Evolutionary conservation across 2,329 filamentous ascomycete genomes (phyloP).

Genomic region (Rhynchosporium agropyri): DNA sequence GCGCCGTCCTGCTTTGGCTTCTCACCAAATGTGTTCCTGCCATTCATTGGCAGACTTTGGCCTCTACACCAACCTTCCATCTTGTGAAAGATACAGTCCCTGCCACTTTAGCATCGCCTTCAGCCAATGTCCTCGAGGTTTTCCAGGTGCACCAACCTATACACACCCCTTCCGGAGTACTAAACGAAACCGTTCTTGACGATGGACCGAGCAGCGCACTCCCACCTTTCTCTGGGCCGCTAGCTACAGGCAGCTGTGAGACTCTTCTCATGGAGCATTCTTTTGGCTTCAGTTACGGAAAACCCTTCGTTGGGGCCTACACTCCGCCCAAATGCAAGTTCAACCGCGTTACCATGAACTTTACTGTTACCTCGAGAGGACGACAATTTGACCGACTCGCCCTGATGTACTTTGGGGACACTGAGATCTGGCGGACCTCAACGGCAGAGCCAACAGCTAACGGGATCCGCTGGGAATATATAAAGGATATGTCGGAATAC

Average conservation of each 20-base stretch:
- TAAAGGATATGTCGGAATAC: constrained; percentile 78
- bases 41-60: constrained; percentile 6
- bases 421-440: constrained; percentile 81
- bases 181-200: constrained; percentile 43
- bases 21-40: constrained; percentile 19
- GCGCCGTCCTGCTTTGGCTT: constrained; percentile 22
- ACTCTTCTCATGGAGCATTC: constrained; percentile 68
- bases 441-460: constrained; percentile 74
- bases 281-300: constrained; percentile 74
- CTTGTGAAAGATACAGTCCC: too few species aligned
- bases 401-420: constrained; percentile 74
- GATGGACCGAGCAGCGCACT: constrained; percentile 36
- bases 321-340: constrained; percentile 69
- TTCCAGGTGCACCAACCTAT: constrained; percentile 73
- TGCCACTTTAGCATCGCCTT: too few species aligned
- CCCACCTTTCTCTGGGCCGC: constrained; percentile 33
- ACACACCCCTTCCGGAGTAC: constrained; percentile 50
- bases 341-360: constrained; percentile 74
- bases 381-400: constrained; percentile 78
- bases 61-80: constrained; percentile 29
- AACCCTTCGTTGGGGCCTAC: constrained; percentile 71
- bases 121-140: constrained; percentile 53
- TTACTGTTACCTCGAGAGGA: constrained; percentile 72
- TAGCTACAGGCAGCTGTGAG: constrained; percentile 47
- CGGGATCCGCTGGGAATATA: constrained; percentile 75